Conservation (phyloP, 83 land plant genomes). For the Thuja plicata region DNA sequence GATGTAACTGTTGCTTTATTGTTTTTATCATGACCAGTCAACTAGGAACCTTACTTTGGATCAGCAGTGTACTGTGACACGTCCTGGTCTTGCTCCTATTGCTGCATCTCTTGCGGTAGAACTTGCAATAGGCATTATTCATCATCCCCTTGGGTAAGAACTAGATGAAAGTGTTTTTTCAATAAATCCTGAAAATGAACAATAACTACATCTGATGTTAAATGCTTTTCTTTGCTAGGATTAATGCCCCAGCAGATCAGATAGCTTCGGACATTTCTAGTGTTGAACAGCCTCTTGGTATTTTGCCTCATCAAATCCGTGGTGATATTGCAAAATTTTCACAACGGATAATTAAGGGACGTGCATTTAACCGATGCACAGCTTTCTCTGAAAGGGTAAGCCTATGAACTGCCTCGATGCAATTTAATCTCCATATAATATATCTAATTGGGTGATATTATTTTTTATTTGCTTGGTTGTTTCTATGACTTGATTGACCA, state of each 20-base stretch:
- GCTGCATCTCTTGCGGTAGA: slow-evolving; percentile 98
- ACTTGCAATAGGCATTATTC: slow-evolving; percentile 78
- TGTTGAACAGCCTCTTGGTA: slow-evolving; percentile 83
- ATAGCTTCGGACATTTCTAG: slow-evolving; percentile 32
- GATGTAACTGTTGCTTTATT: neutral
- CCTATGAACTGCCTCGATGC: neutral
- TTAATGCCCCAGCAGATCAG: slow-evolving; percentile 78
- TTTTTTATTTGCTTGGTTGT: neutral
- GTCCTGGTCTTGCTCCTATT: slow-evolving; percentile 96
- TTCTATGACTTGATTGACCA: neutral
- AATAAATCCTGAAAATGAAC: neutral
- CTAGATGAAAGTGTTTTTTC: neutral
- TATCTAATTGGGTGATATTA: neutral
- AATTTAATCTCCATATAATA: neutral
- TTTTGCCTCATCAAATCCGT: slow-evolving; percentile 96
- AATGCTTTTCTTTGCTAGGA: slow-evolving; percentile 37
- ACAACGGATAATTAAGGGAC: slow-evolving; percentile 80
- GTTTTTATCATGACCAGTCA: slow-evolving; percentile 59
- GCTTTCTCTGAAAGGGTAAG: slow-evolving; percentile 87
- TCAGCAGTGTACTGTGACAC: slow-evolving; percentile 99
- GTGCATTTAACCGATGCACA: slow-evolving; percentile 84
- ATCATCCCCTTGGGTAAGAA: slow-evolving; percentile 88
- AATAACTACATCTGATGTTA: neutral
- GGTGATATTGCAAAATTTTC: slow-evolving; percentile 82
- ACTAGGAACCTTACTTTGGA: slow-evolving; percentile 93